Evolutionary conservation across 257 asterid species (phyloP), one percentile per base, ranked within the genome.

Genomic region (Plectranthus barbatus): DNA sequence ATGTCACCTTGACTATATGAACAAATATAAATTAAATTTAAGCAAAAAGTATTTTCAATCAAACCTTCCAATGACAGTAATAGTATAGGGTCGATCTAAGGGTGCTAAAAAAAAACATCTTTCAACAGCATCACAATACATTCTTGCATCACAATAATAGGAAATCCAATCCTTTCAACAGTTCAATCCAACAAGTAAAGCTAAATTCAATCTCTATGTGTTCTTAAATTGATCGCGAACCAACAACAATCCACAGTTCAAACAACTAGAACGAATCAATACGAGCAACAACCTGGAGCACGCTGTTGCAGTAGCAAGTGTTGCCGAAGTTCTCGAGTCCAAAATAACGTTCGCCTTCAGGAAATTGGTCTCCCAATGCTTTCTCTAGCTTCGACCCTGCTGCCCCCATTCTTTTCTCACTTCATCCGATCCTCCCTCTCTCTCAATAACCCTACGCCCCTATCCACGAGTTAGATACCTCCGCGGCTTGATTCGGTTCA

Each of bases 361-460:
- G 87, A 64, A 82, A 82, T 69, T 82, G 87, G 62, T 82, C 87
- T 8, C 87, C 87, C 63, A 82, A 66, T 37, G 87, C 87, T 66
- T 82, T 82, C 77, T 82, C 87, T 47, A 82, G 74, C 68, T 77
- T 82, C 72, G 87, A 82, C 68, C 87, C 87, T 67, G 85, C 77
- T 48, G 81, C 85, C 19, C 87, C 87, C 87, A 82, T 82, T 42
- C 79, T 68, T 52, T 56, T 52, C 73, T 78, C 77, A 75, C 80
- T 81, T 71, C 80, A 76, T 76, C 62, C 75, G 57, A 61, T 56
- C 70, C 60, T 68, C 52, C 50, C 56, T 34, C 61, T 19, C 56
- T 62, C 8, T 15, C 61, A n/a, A n/a, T n/a, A n/a, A n/a, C n/a
- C n/a, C n/a, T n/a, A n/a, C n/a, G n/a, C n/a, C n/a, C n/a, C n/a